Evolutionary conservation across 805 yeast genomes (phyloP), one percentile per base, ranked within the genome.

Genomic region (Metschnikowia lachancei): DNA sequence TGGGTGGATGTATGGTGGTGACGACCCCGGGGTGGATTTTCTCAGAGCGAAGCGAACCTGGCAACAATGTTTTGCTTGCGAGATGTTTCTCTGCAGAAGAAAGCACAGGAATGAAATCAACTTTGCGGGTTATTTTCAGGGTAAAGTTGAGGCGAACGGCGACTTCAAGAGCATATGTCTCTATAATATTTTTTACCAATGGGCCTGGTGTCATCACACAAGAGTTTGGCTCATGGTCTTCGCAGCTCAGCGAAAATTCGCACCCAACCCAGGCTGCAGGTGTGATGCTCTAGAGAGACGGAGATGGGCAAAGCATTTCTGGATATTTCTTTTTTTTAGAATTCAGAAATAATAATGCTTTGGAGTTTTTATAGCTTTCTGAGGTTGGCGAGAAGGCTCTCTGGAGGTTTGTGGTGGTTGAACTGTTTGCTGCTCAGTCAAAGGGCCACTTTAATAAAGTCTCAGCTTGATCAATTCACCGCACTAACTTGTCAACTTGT

Each of bases 31-130:
- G 22, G 22, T 32, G 36, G 48, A 9, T 34, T 35, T 39, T 22
- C 34, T 40, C 48, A 45, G 48, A 26, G 43, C 41, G 39, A 45
- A 41, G 34, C 43, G 48, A 31, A 29, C 49, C 42, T 29, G 42
- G 35, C 22, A 44, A 40, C 42, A 18, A 24, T 10, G 30, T 35
- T 35, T 35, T 19, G 39, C 37, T 16, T n/a, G 48, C 40, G 48
- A 45, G 37, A 26, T 31, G 11, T 37, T 40, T 45, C 48, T 40
- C 41, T 40, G 48, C 41, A 20, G 41, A n/a, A 24, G 24, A 16
- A 14, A n/a, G 31, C 41, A 18, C 37, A 24, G 43, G n/a, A 22
- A 44, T 18, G 43, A 45, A 45, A 45, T 45, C 48, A 45, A 45
- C 44, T 35, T 45, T 45, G 48, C 48, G 6, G 26, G 36, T 24